Conservation (phyloP, 1,284 basidiomycete species). For the Lentinus polychrous region DNA sequence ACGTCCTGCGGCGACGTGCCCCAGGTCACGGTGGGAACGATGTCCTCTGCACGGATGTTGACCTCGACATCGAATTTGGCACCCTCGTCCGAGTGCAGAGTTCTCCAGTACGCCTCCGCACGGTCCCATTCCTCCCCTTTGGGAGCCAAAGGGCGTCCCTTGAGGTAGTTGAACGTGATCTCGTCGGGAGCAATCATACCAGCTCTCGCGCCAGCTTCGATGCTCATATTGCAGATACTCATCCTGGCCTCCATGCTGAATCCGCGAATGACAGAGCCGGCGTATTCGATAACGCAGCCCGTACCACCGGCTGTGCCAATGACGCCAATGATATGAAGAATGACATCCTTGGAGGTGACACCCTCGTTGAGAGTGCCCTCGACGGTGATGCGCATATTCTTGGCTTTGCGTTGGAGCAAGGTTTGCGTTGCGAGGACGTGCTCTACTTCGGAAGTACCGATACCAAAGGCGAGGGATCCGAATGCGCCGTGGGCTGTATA, state of each 20-base stretch:
- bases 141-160: constrained; percentile 79
- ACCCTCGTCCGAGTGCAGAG: constrained; percentile 80
- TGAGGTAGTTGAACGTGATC: constrained; percentile 84
- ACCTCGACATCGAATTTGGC: constrained; percentile 90
- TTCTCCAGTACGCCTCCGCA: constrained; percentile 86
- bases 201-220: constrained; percentile 91
- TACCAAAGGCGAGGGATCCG: constrained; percentile 93
- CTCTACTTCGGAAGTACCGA: constrained; percentile 95
- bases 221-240: constrained; percentile 98
- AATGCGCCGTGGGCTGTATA: constrained; percentile 86
- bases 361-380: constrained; percentile 84
- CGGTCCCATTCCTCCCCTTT: constrained; percentile 88
- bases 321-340: constrained; percentile 89
- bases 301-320: constrained; percentile 95
- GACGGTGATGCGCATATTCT: constrained; percentile 94
- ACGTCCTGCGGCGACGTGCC: constrained; percentile 95
- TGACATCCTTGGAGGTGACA: constrained; percentile 92
- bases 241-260: constrained; percentile 96
- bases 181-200: constrained; percentile 97
- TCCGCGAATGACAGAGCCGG: constrained; percentile 84
- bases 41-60: constrained; percentile 82
- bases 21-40: constrained; percentile 94
- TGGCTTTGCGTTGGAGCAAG: constrained; percentile 85
- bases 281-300: constrained; percentile 90
- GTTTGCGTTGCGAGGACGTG: constrained; percentile 97